Evolutionary conservation across 306 rosid species (phyloP).

Genomic region (Prunus armeniaca): DNA sequence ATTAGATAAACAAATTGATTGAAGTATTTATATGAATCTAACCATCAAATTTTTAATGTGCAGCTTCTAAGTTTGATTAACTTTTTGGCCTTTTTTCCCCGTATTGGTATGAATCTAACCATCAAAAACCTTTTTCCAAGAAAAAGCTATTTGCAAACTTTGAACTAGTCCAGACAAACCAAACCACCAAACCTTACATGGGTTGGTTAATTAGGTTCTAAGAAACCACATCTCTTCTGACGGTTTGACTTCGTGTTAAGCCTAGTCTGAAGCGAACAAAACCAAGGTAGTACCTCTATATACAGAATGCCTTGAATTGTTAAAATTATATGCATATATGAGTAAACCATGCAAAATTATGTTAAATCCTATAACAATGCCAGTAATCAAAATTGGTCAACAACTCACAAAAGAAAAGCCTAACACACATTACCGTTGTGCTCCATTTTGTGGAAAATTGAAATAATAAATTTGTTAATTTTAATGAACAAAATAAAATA

Average conservation of each 20-base stretch:
- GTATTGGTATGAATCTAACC: not conserved
- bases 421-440: not conserved
- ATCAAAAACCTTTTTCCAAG: not conserved
- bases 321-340: not conserved
- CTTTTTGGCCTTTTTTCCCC: not conserved
- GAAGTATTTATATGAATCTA: not conserved
- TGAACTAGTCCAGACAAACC: not conserved
- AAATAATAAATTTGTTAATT: not conserved
- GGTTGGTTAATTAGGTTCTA: not conserved
- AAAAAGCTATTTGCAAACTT: not conserved
- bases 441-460: not conserved
- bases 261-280: not conserved
- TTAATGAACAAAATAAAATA: not conserved
- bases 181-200: constrained; percentile 3
- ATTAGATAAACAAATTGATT: not conserved
- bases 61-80: not conserved
- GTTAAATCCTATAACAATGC: not conserved
- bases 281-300: not conserved
- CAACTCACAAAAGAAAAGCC: not conserved
- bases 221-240: not conserved
- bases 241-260: not conserved
- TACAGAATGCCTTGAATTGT: not conserved
- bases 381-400: not conserved
- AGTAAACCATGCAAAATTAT: not conserved
- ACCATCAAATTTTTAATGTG: not conserved